Base-by-base conservation (phyloP, 371 early-diverging fungal species). In the Dichotomocladium elegans region DNA sequence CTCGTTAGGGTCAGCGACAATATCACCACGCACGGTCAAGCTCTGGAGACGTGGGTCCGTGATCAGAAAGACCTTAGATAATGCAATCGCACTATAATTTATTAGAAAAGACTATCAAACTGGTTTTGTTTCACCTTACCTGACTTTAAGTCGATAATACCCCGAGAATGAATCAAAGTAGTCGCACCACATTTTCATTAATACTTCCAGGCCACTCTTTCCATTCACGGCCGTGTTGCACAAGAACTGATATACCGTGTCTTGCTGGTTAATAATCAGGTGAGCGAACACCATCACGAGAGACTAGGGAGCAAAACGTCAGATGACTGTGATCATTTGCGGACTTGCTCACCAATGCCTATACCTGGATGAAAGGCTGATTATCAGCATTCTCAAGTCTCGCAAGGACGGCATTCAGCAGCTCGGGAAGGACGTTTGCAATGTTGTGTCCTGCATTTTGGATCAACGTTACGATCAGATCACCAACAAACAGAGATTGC, bases 261-360 rank as follows among this genome's bases (percentile, higher is more conserved):
- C 79, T 42, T 84, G 77, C 46, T 93, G 89, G 27, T 70, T 77
- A 30, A 83, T 75, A 34, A 90, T 75, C 45, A 95, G 72, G 44
- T 94, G 92, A 30, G 92, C 92, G 66, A 94, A 90, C 11, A 93
- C 86, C 64, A 90, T 72, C 4, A 95, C 79, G n/a, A 95, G 71
- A n/a, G 92, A 89, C 74, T 88, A 66, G 7, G 19, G 9, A 41
- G 6, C 6, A 41, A 41, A 41, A 41, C 9, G 5, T 14, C 41
- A 41, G 41, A n/a, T n/a, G n/a, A n/a, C n/a, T n/a, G n/a, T n/a
- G n/a, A n/a, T n/a, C n/a, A n/a, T n/a, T n/a, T n/a, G n/a, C n/a
- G n/a, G n/a, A n/a, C n/a, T n/a, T n/a, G n/a, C n/a, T n/a, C n/a
- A n/a, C n/a, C n/a, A n/a, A n/a, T n/a, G n/a, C 3, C 34, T 2